Percentiles rank a stretch among this genome's conserved stretches.
These are phyloP conservation scores for Boletus reticuloceps DNA, from an alignment of 768 basidiomycete species.

Conservation along the genomic window DNA sequence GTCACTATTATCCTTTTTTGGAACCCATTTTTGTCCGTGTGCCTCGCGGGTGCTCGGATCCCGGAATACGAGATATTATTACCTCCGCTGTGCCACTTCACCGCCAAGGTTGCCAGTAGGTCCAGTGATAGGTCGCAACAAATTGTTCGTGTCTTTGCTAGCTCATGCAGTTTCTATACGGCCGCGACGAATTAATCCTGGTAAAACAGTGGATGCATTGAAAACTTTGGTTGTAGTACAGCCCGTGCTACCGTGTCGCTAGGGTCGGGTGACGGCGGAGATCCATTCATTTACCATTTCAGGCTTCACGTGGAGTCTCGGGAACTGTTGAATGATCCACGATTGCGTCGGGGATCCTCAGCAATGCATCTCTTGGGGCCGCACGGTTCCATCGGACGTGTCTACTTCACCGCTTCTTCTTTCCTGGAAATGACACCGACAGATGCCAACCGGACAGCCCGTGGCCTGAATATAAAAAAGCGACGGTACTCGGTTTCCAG, in stretches of 20 bases:
- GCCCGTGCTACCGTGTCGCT: neutral
- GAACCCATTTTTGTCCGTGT: constrained; percentile 17
- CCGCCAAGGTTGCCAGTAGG: no score
- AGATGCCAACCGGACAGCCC: neutral
- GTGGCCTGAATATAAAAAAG: neutral
- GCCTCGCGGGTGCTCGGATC: constrained; percentile 17
- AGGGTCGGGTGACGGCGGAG: neutral
- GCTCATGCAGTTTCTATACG: neutral
- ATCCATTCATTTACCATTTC: neutral
- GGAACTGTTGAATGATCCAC: neutral
- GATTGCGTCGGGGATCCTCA: constrained; percentile 22
- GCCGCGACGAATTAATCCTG: no score
- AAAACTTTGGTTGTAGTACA: no score
- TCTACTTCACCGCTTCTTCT: neutral
- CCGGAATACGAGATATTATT: neutral
- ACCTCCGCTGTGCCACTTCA: neutral
- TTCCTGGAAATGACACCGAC: constrained; percentile 2
- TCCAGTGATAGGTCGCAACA: no score
- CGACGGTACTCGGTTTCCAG: neutral
- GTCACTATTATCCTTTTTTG: constrained; percentile 6
- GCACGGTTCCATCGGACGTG: constrained; percentile 25
- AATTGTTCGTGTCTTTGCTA: neutral
- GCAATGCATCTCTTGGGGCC: neutral
- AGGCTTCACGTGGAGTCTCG: neutral
- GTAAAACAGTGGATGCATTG: no score